These are phyloP conservation scores for Solanum peruvianum DNA, from an alignment of 257 asterid genomes.

Conservation along the genomic window DNA sequence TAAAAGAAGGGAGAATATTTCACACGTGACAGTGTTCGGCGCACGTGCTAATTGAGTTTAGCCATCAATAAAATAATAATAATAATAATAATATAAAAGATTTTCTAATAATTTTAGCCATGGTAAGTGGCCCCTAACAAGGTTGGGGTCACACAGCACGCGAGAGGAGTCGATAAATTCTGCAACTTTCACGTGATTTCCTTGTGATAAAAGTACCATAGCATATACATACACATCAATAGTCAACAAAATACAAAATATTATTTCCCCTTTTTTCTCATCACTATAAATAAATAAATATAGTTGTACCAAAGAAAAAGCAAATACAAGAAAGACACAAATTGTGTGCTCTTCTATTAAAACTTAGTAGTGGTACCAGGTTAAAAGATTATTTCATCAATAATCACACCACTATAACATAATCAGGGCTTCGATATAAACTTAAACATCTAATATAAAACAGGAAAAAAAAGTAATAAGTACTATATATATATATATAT, in stretches of 20 bases:
- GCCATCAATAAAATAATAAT: background rate
- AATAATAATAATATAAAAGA: background rate
- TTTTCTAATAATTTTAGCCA: background rate
- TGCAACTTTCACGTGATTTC: conserved; percentile 6
- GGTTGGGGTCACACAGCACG: background rate
- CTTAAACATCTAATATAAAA: no score
- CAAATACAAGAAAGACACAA: background rate
- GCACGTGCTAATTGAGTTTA: conserved; percentile 9
- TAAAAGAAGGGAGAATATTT: background rate
- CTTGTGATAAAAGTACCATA: background rate
- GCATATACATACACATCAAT: background rate
- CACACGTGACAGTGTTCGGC: conserved; percentile 15
- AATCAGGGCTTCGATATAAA: rapidly evolving
- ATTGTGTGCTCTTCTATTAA: background rate
- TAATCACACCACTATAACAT: rapidly evolving
- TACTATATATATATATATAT: no score
- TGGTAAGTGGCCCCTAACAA: background rate
- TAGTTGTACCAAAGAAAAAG: background rate
- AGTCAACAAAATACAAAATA: background rate
- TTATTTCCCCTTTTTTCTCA: background rate
- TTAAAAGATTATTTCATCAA: no score
- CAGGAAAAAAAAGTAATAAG: no score
- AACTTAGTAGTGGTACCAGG: no score
- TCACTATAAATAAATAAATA: background rate
- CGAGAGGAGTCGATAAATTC: background rate